Evolutionary conservation across 352 stramenopile species (phyloP).

Genomic region (Phytophthora sp.): DNA sequence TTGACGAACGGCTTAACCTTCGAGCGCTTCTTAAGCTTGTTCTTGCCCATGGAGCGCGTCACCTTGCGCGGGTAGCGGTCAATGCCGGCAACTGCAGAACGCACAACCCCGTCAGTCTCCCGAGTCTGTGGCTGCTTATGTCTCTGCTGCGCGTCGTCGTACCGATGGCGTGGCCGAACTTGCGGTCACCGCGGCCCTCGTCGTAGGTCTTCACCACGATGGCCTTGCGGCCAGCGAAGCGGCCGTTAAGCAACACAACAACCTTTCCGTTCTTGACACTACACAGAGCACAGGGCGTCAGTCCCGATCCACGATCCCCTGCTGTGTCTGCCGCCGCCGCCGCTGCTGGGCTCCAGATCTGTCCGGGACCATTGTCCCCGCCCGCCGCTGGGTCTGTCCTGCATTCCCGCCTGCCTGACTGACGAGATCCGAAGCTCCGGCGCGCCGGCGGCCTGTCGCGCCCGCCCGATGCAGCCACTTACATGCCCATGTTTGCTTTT

Average conservation of each 20-base stretch:
- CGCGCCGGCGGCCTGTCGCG: neutral
- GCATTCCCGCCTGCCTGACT: neutral
- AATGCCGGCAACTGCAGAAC: conserved; percentile 91
- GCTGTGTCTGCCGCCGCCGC: no score
- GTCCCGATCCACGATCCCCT: conserved; percentile 5
- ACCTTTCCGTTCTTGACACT: conserved; percentile 99
- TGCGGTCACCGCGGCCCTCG: conserved; percentile 95
- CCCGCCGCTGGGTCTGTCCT: neutral
- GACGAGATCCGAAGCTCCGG: conserved; percentile 14
- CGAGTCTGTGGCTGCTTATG: neutral
- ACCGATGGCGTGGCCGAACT: conserved; percentile 97
- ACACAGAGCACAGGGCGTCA: conserved; percentile 23
- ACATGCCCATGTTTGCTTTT: conserved; percentile 87
- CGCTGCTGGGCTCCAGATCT: conserved; percentile 12
- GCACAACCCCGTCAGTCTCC: conserved; percentile 6
- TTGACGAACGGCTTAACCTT: conserved; percentile 99
- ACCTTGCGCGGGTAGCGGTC: conserved; percentile 97
- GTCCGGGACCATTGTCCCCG: neutral
- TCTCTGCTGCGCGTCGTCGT: conserved; percentile 8
- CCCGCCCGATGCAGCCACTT: conserved; percentile 43
- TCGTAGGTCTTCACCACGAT: conserved; percentile 99
- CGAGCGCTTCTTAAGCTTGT: conserved; percentile 97
- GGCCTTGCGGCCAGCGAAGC: conserved; percentile 99
- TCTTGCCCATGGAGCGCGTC: conserved; percentile 96
- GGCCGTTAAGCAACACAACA: conserved; percentile 98